Conservation (phyloP, 176 grass and related monocot genomes). For the Carex cristatella region DNA sequence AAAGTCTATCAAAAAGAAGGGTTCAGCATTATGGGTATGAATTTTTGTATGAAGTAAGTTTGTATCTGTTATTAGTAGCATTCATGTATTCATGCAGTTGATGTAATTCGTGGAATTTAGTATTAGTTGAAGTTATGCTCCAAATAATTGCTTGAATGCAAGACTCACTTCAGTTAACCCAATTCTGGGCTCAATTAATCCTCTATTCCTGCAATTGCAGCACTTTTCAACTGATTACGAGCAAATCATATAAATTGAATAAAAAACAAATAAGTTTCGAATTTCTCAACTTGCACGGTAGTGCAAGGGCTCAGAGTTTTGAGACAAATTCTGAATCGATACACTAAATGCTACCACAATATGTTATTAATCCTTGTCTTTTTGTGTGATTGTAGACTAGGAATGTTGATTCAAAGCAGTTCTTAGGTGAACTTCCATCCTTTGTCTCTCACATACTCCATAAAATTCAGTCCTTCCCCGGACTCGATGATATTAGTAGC, state of each 20-base stretch:
- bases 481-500: constrained; percentile 25
- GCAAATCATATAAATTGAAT: neutral
- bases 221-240: neutral
- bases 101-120: neutral
- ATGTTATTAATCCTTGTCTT: neutral
- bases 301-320: neutral
- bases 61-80: constrained; percentile 27
- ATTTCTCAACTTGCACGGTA: neutral
- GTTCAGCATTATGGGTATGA: constrained; percentile 99
- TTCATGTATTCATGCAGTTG: neutral
- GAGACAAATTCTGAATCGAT: neutral
- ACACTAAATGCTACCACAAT: neutral
- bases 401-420: constrained; percentile 88
- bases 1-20: constrained; percentile 65
- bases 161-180: neutral
- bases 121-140: neutral
- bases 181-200: neutral
- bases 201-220: constrained; percentile 4
- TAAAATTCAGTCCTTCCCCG: constrained; percentile 56
- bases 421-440: constrained; percentile 66
- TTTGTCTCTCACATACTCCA: constrained; percentile 63
- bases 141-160: neutral
- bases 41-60: constrained; percentile 90
- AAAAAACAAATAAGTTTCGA: neutral
- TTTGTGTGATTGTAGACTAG: constrained; percentile 39